Evolutionary conservation across 345 rosid species (phyloP).

Genomic region (Stellera chamaejasme): DNA sequence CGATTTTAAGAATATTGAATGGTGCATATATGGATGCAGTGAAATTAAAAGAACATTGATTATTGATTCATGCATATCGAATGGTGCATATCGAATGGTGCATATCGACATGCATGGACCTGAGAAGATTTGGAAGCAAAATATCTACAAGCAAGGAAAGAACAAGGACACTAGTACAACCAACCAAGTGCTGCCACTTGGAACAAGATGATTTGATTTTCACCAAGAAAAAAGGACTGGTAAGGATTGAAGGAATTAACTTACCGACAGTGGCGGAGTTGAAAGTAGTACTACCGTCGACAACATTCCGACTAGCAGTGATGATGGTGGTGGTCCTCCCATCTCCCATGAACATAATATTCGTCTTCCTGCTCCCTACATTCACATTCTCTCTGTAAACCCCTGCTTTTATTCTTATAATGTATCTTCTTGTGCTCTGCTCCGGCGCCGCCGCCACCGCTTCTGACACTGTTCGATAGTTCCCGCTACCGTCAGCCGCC

Average conservation of each 20-base stretch:
- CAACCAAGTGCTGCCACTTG: too few species aligned
- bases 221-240: neutral
- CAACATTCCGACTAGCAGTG: constrained; percentile 64
- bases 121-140: too few species aligned
- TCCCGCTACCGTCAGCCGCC: constrained; percentile 83
- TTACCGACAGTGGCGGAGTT: constrained; percentile 84
- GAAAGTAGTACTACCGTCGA: constrained; percentile 89
- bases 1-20: too few species aligned
- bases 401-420: constrained; percentile 74
- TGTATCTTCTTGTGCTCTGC: constrained; percentile 45
- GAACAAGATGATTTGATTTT: neutral
- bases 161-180: too few species aligned
- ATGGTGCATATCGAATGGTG: too few species aligned
- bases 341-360: constrained; percentile 89
- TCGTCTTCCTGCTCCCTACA: constrained; percentile 44
- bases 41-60: too few species aligned
- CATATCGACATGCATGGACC: too few species aligned
- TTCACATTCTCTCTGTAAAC: constrained; percentile 78
- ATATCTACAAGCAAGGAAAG: too few species aligned
- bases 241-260: constrained; percentile 3
- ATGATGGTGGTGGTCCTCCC: constrained; percentile 64
- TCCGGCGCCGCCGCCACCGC: constrained; percentile 79
- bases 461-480: constrained; percentile 42
- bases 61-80: too few species aligned
- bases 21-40: too few species aligned